Conservation (phyloP, 73 alveolate species). For the Paramecium sonneborni region DNA sequence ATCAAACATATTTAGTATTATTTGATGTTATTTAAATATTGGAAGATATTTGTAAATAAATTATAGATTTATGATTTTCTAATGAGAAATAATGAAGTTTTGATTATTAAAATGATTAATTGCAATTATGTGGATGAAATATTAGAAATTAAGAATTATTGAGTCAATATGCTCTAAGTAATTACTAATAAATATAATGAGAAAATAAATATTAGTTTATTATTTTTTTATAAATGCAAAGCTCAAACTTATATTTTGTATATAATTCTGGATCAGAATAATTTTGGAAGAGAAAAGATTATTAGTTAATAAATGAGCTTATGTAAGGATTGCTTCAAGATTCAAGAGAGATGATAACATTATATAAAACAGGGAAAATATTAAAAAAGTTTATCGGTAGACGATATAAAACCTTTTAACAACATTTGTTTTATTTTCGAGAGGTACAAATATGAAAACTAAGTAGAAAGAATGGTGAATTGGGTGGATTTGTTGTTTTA, state of each 20-base stretch:
- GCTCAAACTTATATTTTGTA: constrained; percentile 51
- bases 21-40: neutral
- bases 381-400: neutral
- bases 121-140: neutral
- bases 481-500: neutral
- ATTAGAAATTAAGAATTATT: neutral
- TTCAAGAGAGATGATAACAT: neutral
- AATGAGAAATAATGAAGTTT: neutral
- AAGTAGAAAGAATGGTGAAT: neutral
- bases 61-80: neutral
- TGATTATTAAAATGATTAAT: neutral
- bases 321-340: neutral
- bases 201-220: neutral
- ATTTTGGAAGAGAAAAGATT: constrained; percentile 14
- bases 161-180: neutral
- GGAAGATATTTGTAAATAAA: neutral
- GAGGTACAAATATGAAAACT: neutral
- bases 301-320: neutral
- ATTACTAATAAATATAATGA: neutral
- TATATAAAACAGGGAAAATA: constrained; percentile 19
- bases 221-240: constrained; percentile 26
- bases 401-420: constrained; percentile 1
- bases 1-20: neutral
- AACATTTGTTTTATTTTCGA: constrained; percentile 8
- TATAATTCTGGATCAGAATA: neutral